A percentile compares a stretch with the other conserved stretches of the same genome.
These are phyloP conservation scores for Ceratocystis colombiana DNA, from an alignment of 2,329 filamentous ascomycete species.

Conservation along the genomic window DNA sequence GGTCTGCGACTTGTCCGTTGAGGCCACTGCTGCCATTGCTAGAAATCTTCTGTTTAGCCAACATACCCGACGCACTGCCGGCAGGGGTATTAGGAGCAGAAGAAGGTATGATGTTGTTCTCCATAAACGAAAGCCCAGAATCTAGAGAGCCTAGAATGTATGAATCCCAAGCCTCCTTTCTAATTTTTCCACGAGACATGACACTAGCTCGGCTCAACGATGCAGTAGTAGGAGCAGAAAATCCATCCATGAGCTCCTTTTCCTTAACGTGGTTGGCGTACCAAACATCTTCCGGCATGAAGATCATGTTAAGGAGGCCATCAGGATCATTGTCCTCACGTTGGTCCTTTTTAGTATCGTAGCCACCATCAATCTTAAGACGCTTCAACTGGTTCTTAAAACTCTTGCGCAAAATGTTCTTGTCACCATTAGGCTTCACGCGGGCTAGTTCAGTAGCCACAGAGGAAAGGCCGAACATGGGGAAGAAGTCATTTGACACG, in stretches of 20 bases:
- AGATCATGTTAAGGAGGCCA: conserved; percentile 45
- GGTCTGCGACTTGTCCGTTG: conserved; percentile 31
- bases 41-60: conserved; percentile 3
- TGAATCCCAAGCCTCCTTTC: conserved; percentile 27
- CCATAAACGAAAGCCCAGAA: conserved; percentile 16
- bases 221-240: conserved; percentile 38
- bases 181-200: conserved; percentile 43
- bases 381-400: conserved; percentile 60
- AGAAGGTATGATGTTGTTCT: conserved; percentile 16
- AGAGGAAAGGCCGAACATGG: conserved; percentile 45
- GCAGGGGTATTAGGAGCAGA: conserved; percentile 20
- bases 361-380: conserved; percentile 51
- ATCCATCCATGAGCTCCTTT: conserved; percentile 45
- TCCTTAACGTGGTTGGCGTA: conserved; percentile 44
- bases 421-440: conserved; percentile 54
- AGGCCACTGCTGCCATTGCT: conserved; percentile 7
- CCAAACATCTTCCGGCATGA: conserved; percentile 48
- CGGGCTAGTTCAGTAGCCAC: conserved; percentile 54
- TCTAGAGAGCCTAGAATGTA: conserved; percentile 25
- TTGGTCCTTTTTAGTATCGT: conserved; percentile 49
- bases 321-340: conserved; percentile 43
- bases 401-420: conserved; percentile 56
- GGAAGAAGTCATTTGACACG: conserved; percentile 47
- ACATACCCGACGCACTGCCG: conserved; percentile 16
- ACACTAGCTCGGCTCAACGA: conserved; percentile 43